Conservation (phyloP, 768 basidiomycete genomes). For the Daedalea quercina region DNA sequence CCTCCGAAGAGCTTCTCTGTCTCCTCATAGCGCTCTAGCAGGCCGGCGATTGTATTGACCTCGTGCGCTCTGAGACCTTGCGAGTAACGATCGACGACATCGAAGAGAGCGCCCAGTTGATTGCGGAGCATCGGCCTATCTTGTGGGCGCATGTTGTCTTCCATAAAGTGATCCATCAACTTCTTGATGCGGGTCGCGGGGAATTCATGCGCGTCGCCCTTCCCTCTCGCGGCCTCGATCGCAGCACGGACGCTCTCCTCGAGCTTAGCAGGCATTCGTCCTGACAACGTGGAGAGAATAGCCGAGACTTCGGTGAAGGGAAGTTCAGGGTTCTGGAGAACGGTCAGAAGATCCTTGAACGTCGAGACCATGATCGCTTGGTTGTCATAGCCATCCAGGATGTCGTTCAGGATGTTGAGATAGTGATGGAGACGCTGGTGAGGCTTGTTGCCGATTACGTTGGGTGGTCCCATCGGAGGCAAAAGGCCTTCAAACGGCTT, state of each 20-base stretch:
- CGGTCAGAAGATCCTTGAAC: constrained; percentile 78
- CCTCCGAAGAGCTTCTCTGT: constrained; percentile 94
- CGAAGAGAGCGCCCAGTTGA: constrained; percentile 62
- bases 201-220: constrained; percentile 77
- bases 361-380: constrained; percentile 83
- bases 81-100: constrained; percentile 73
- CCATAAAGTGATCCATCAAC: constrained; percentile 76
- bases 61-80: constrained; percentile 86
- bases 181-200: constrained; percentile 84
- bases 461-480: constrained; percentile 80
- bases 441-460: constrained; percentile 81
- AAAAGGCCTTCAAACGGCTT: constrained; percentile 97
- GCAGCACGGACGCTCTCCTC: constrained; percentile 79
- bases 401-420: constrained; percentile 76
- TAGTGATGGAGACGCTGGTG: constrained; percentile 79
- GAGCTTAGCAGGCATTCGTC: constrained; percentile 87
- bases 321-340: constrained; percentile 79
- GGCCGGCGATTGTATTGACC: constrained; percentile 63
- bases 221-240: constrained; percentile 71
- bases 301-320: constrained; percentile 83
- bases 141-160: constrained; percentile 71
- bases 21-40: constrained; percentile 73
- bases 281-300: constrained; percentile 82
- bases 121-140: constrained; percentile 77
- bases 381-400: constrained; percentile 95